Evolutionary conservation across 2,329 filamentous ascomycete genomes (phyloP), one percentile per base, ranked within the genome.

Genomic region (Exophiala bonariae): DNA sequence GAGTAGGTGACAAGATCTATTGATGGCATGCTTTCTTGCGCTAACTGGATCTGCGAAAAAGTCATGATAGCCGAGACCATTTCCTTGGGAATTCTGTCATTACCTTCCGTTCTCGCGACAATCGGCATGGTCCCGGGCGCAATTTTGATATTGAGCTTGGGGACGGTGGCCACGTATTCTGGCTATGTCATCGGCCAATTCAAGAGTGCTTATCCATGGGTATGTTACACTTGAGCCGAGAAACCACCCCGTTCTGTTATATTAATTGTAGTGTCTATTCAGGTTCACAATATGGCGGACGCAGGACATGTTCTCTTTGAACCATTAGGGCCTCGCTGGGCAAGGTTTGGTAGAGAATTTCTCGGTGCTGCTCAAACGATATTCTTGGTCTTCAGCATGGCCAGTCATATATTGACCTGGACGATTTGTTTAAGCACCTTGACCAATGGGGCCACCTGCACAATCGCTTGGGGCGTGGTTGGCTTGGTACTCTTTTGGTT

Each of bases 371-470:
- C 78, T 54, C 83, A 85, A 57, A 69, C 78, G 8, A 65, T 87
- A 14, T 81, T 87, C 64, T 71, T 88, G 31, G 68, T 85, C 45
- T 86, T 89, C 67, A 77, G 86, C 57, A 82, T 85, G 66, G 82
- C 79, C 26, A 85, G 83, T n/a, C 86, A 89, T 66, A 73, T 86
- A 41, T 69, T 88, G 52, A 86, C 83, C 0, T 87, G 87, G 55
- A 78, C 77, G 23, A 83, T 87, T 58, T 84, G 84, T 56, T 79
- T 87, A 66, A 82, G 82, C 57, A 81, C 76, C 41, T 71, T 88
- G 41, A 82, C 82, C 3, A 64, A 78, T 3, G 76, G 85, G 52
- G 78, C 74, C 0, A 75, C 77, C 1, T 87, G 83, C 64, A 82
- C 81, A 3, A 80, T 87, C 47, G 71, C 81, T 1, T 87, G 81